phyloP scores from a whole-genome alignment of 78 protist species.

The Polysphondylium violaceum region DNA sequence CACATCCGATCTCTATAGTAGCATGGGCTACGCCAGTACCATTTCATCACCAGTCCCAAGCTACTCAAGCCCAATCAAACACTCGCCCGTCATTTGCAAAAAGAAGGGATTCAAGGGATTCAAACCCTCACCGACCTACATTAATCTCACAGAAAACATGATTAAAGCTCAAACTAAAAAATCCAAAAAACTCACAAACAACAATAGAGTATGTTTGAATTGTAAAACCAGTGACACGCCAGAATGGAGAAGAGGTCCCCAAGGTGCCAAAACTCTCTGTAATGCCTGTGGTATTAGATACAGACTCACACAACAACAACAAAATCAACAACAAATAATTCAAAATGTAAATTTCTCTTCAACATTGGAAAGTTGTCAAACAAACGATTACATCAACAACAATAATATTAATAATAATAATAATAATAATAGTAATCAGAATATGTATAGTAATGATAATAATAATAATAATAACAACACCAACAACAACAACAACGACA shows the following conservation, averaged over 20 bases:
- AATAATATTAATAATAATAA: no score
- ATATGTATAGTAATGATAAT: no score
- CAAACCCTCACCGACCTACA: conserved; percentile 41
- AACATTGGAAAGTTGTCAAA: no score
- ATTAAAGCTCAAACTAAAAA: conserved; percentile 65
- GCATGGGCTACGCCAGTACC: neutral
- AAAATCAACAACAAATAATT: neutral
- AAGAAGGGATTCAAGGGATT: neutral
- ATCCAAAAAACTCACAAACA: neutral
- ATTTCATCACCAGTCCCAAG: conserved; percentile 1
- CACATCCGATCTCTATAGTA: no score
- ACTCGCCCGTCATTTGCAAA: neutral
- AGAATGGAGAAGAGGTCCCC: conserved; percentile 86
- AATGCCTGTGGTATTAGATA: conserved; percentile 83
- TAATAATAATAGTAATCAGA: no score
- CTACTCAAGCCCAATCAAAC: neutral
- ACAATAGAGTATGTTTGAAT: conserved; percentile 43
- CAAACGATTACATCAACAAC: no score
- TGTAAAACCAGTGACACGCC: conserved; percentile 81
- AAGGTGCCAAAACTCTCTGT: conserved; percentile 71
- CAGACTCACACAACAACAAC: conserved; percentile 21
- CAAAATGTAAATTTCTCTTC: no score
- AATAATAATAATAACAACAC: no score
- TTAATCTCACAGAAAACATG: conserved; percentile 56
- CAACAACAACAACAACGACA: no score